Conservation (phyloP, 768 basidiomycete genomes). For the Hydnomerulius pinastri region DNA sequence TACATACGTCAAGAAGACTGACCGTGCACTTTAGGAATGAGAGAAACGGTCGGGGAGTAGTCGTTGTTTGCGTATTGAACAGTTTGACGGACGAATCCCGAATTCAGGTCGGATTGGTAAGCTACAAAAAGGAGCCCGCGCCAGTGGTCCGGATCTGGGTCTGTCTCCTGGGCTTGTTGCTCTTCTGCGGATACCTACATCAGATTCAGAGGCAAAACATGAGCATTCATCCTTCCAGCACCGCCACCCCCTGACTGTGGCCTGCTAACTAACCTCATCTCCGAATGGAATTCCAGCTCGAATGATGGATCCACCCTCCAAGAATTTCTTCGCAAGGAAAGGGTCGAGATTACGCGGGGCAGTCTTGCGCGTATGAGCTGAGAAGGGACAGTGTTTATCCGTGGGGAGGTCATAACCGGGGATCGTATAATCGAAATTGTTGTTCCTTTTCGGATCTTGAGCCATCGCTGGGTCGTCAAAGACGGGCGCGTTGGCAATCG, state of each 20-base stretch:
- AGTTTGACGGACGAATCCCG: slow-evolving; percentile 38
- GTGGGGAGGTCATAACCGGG: neutral
- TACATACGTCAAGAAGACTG: neutral
- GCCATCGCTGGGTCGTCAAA: slow-evolving; percentile 42
- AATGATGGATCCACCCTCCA: slow-evolving; percentile 27
- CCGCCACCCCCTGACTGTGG: neutral
- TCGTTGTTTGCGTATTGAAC: slow-evolving; percentile 21
- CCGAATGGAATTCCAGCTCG: slow-evolving; percentile 40
- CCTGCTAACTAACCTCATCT: slow-evolving; percentile 26
- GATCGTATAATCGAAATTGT: slow-evolving; percentile 39
- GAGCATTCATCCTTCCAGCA: neutral
- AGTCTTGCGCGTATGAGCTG: slow-evolving; percentile 50
- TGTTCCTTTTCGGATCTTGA: slow-evolving; percentile 40
- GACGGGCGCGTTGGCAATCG: slow-evolving; percentile 46
- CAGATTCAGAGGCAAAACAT: too few relatives aligned
- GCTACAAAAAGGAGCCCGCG: slow-evolving; percentile 33
- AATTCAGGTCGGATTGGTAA: slow-evolving; percentile 39
- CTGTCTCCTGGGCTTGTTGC: neutral
- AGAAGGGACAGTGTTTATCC: slow-evolving; percentile 41
- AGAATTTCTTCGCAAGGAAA: slow-evolving; percentile 17
- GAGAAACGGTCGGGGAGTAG: slow-evolving; percentile 18
- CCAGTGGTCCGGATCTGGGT: neutral
- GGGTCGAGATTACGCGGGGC: slow-evolving; percentile 39
- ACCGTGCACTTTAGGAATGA: slow-evolving; percentile 19
- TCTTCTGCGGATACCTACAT: neutral